phyloP scores from a whole-genome alignment of 2,329 filamentous ascomycete species.

The Metarhizium rileyi region DNA sequence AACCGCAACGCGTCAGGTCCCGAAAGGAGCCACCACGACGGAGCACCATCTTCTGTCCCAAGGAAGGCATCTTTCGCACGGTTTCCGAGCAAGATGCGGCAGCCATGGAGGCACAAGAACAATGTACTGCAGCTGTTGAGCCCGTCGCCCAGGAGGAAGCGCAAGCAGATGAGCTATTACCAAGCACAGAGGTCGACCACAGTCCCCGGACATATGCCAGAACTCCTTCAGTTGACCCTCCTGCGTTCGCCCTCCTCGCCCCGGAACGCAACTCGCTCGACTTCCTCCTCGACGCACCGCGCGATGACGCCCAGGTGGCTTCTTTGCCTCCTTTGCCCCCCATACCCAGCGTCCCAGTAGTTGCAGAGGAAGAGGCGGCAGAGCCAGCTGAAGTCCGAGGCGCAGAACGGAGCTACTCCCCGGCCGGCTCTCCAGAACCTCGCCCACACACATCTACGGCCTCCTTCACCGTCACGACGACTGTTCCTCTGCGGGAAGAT shows the following conservation, averaged over 20 bases:
- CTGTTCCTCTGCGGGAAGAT: constrained; percentile 41
- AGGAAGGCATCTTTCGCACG: constrained; percentile 53
- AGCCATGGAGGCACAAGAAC: constrained; percentile 27
- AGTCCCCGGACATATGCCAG: constrained; percentile 38
- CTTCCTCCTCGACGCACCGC: constrained; percentile 50
- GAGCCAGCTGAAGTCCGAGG: not conserved
- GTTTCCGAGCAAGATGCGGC: constrained; percentile 44
- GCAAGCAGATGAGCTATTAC: constrained; percentile 9
- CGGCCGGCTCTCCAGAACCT: constrained; percentile 15
- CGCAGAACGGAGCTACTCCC: constrained; percentile 8
- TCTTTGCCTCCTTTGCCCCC: constrained; percentile 25
- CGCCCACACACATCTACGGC: constrained; percentile 38
- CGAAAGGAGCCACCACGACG: constrained; percentile 33
- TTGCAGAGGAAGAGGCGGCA: constrained; percentile 11
- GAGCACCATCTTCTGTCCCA: constrained; percentile 49
- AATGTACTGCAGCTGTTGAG: constrained; percentile 6
- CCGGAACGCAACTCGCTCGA: constrained; percentile 48
- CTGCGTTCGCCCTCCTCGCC: constrained; percentile 43
- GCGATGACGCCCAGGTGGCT: constrained; percentile 25
- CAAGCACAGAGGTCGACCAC: constrained; percentile 19
- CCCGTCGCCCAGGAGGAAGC: constrained; percentile 7
- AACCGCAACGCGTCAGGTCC: constrained; percentile 15
- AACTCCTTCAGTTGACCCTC: constrained; percentile 53
- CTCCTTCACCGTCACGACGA: constrained; percentile 39
- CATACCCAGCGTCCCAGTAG: constrained; percentile 30